Evolutionary conservation across 345 rosid species (phyloP), one percentile per base, ranked within the genome.

Genomic region (Abelmoschus esculentus): DNA sequence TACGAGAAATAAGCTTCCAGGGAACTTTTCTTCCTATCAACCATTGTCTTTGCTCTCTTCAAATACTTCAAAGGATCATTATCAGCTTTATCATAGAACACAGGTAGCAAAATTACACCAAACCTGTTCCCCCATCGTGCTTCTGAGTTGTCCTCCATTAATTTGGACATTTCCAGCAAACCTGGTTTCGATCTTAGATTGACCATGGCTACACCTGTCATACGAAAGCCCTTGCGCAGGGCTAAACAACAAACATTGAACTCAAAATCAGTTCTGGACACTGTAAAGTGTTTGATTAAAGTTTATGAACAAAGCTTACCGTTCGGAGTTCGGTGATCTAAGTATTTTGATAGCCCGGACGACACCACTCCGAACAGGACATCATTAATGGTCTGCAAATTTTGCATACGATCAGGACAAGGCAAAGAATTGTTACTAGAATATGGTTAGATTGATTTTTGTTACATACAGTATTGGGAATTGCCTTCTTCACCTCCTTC

Each of bases 371-470:
- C 89, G 7, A 85, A 78, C 8, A 86, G 80, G 53, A 89, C 93
- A 60, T 89, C 93, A n/a, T 89, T 89, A n/a, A 89, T 78, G 15
- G 89, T 89, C 87, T 85, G 79, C 77, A 74, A 17, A 47, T 47
- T 13, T 42, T 42, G 46, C 46, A 42, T 42, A 42, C 0, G 11
- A 42, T 42, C 46, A 10, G 42, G 10, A 38, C 2, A 38, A 38
- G 42, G 42, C 42, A 38, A 38, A 38, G 12, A 42, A 42, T 42
- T 42, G 46, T 42, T 42, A 42, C 46, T 42, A 12, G 13, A 42
- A 42, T 9, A 42, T 9, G 46, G 13, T 42, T 9, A 42, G 11
- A 42, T 42, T 47, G 17, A 0, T 47, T 12, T 13, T 47, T 47
- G n/a, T 47, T 47, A 47, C 52, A 28, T 58, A 58, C 61, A 2